Percentiles rank a stretch among this genome's conserved stretches.
These are phyloP conservation scores for Mycena epipterygia DNA, from an alignment of 768 basidiomycete species.

Conservation along the genomic window DNA sequence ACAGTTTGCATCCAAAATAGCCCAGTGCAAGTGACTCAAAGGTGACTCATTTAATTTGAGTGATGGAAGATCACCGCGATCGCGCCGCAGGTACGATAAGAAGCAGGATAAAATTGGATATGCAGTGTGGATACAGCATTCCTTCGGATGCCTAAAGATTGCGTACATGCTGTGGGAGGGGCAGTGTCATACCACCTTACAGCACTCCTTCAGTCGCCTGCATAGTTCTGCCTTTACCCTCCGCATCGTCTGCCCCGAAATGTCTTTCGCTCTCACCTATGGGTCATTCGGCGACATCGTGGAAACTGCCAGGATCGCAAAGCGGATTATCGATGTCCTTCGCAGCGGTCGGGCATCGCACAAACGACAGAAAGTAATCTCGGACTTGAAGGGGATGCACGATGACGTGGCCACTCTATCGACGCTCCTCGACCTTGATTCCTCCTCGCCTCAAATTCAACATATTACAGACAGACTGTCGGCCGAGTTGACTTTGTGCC, in stretches of 20 bases:
- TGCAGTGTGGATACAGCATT: too few species aligned
- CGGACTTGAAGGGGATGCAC: not conserved
- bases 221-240: not conserved
- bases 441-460: not conserved
- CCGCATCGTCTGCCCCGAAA: not conserved
- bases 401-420: constrained; percentile 2
- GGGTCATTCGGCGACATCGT: constrained; percentile 21
- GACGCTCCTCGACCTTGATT: not conserved
- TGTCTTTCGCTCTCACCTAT: constrained; percentile 8
- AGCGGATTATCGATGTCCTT: constrained; percentile 14
- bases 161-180: too few species aligned
- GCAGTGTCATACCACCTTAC: too few species aligned
- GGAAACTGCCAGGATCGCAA: constrained; percentile 3
- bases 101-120: too few species aligned
- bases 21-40: too few species aligned
- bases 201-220: not conserved
- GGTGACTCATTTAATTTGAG: too few species aligned
- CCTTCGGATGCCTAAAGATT: too few species aligned
- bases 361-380: not conserved
- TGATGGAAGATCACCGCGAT: too few species aligned
- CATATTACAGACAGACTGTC: constrained; percentile 3
- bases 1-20: too few species aligned
- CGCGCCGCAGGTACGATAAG: too few species aligned
- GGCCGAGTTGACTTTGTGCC: constrained; percentile 5
- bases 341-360: not conserved